Evolutionary conservation across 208 protist species (phyloP).

Genomic region (Trypanosomatidae sp.): DNA sequence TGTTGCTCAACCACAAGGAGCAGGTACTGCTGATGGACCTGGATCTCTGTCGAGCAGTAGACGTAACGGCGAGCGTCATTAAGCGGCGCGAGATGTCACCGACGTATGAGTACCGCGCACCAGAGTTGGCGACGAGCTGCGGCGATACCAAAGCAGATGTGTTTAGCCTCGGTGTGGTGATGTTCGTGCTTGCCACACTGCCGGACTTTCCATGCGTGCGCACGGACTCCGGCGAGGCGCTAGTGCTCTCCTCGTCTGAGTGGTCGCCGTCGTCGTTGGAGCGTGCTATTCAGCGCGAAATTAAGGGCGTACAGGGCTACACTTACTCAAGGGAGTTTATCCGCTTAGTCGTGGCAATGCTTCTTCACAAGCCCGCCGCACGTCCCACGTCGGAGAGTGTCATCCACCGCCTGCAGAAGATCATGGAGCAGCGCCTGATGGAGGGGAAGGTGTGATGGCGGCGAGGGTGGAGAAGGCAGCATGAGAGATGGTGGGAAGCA

Average conservation of each 20-base stretch:
- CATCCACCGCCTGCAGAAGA: conserved; percentile 34
- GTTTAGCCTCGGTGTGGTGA: conserved; percentile 83
- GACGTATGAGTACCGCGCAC: conserved; percentile 84
- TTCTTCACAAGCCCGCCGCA: conserved; percentile 44
- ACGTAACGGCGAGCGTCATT: conserved; percentile 45
- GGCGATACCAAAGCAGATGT: conserved; percentile 82
- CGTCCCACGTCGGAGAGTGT: conserved; percentile 51
- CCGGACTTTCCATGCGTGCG: conserved; percentile 64
- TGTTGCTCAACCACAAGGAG: conserved; percentile 77
- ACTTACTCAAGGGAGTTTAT: conserved; percentile 66
- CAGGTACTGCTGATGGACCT: conserved; percentile 90
- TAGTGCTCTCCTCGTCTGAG: conserved; percentile 53
- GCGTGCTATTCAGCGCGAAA: conserved; percentile 44
- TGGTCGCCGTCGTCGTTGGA: conserved; percentile 54
- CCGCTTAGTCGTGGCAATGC: conserved; percentile 66
- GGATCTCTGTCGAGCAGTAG: conserved; percentile 67
- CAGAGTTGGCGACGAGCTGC: conserved; percentile 44
- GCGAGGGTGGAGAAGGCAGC: not conserved
- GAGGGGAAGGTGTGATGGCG: conserved; percentile 14
- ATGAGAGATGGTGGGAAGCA: not conserved
- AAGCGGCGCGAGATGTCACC: conserved; percentile 34
- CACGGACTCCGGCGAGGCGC: conserved; percentile 44
- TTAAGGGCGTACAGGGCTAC: conserved; percentile 33
- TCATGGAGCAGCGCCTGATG: conserved; percentile 64
- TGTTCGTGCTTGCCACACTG: conserved; percentile 74